Evolutionary conservation across 257 asterid genomes (phyloP).

Genomic region (Dorcoceras hygrometricum): DNA sequence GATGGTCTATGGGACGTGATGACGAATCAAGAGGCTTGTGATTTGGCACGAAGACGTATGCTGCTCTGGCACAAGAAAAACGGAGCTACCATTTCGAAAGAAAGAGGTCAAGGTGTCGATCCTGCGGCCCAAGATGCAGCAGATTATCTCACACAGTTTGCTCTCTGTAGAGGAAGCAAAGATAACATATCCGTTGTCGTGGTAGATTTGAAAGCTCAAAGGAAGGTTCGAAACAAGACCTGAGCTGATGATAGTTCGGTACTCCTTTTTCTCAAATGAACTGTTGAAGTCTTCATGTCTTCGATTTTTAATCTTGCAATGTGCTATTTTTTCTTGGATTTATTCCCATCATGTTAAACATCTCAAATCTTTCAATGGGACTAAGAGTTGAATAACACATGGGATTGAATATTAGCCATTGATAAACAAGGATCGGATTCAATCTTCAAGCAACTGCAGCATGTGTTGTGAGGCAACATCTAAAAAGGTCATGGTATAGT

Average conservation of each 20-base stretch:
- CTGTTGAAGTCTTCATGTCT: not conserved
- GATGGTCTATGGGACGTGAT: conserved; percentile 79
- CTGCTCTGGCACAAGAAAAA: conserved; percentile 68
- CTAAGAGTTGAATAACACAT: not conserved
- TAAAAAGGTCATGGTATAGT: no score
- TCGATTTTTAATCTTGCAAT: not conserved
- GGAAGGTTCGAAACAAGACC: conserved; percentile 57
- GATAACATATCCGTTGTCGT: conserved; percentile 72
- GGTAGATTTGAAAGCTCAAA: conserved; percentile 60
- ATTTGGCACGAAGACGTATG: conserved; percentile 54
- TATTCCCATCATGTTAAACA: not conserved
- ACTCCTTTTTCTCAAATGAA: not conserved
- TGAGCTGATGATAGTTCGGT: not conserved
- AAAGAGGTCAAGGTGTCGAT: conserved; percentile 42
- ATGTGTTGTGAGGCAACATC: no score
- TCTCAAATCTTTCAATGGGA: not conserved
- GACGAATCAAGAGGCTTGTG: conserved; percentile 74
- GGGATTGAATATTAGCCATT: not conserved
- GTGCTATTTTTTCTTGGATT: not conserved
- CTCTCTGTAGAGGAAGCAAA: conserved; percentile 61
- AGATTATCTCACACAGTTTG: conserved; percentile 49
- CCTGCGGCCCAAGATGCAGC: conserved; percentile 76
- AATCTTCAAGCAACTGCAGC: no score
- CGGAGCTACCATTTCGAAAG: conserved; percentile 29
- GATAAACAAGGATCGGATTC: no score